A percentile compares a stretch with the other conserved stretches of the same genome.
phyloP scores from a whole-genome alignment of 2,329 filamentous ascomycete genomes.

The Colletotrichum lupini region DNA sequence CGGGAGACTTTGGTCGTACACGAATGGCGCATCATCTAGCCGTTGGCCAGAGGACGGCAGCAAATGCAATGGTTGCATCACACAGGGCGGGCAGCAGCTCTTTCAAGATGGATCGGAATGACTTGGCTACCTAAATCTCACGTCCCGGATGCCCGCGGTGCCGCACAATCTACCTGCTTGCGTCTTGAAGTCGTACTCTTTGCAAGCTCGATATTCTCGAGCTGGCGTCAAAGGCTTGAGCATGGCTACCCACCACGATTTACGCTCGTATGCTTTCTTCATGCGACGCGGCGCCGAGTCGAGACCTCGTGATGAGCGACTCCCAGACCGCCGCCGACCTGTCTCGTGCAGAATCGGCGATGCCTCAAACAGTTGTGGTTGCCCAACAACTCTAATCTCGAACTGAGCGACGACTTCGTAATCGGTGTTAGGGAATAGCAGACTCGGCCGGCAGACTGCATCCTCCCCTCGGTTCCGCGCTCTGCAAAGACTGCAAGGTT shows the following conservation, averaged over 20 bases:
- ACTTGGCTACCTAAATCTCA: not conserved
- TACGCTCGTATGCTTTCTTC: not conserved
- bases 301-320: not conserved
- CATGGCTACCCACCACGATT: not conserved
- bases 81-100: not conserved
- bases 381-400: conserved; percentile 25
- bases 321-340: conserved; percentile 9
- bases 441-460: conserved; percentile 18
- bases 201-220: not conserved
- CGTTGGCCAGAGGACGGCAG: not conserved
- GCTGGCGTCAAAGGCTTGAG: not conserved
- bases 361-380: not conserved
- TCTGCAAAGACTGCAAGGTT: not conserved
- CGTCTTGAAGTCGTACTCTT: not conserved
- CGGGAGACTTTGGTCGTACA: not conserved
- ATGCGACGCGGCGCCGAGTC: not conserved
- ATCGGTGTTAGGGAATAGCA: conserved; percentile 17
- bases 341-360: conserved; percentile 1
- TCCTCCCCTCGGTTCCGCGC: conserved; percentile 9
- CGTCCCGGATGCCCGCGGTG: not conserved
- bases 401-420: not conserved
- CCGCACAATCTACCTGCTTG: not conserved
- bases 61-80: not conserved
- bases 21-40: not conserved
- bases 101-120: not conserved